Evolutionary conservation across 768 basidiomycete genomes (phyloP), one percentile per base, ranked within the genome.

Genomic region (Tylopilus subfusipes): DNA sequence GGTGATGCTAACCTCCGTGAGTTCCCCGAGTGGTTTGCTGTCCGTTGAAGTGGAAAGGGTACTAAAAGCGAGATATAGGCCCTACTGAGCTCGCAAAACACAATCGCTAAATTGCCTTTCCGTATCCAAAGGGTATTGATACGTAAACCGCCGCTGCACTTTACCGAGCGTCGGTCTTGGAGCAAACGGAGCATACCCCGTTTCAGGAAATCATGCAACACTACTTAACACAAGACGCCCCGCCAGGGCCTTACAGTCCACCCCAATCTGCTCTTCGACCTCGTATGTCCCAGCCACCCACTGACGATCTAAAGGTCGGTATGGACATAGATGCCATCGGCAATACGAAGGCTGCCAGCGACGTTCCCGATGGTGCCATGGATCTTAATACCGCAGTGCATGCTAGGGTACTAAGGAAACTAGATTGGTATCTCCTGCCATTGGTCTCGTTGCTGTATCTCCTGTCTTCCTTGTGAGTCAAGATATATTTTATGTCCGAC

Each of bases 371-470:
- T 12, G 21, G 1, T 21, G 33, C 19, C 34, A 2, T 42, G 19
- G 38, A 29, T 34, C n/a, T 54, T 24, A 11, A n/a, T 25, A 2
- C 42, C 18, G 14, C 53, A 21, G 33, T 52, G 16, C 52, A 43
- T 39, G 44, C 52, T 8, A 63, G 22, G 42, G 0, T 66, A 13
- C 43, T 60, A 12, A 54, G 54, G 36, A 64, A 66, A 43, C 19
- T 66, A 27, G 63, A 64, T 16, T 60, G 61, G 64, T 52, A 55
- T 42, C 38, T 64, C 43, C 42, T 64, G 4, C 63, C 62, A 5
- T 24, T 64, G 18, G 33, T 67, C 31, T 61, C 53, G 14, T 39
- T 55, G 27, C 21, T 58, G 13, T 64, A 57, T 10, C 43, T 64
- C 13, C 47, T 67, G 13, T 57, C 55, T 8, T 64, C 58, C 44